These are phyloP conservation scores for Balansia obtecta DNA, from an alignment of 2,329 filamentous ascomycete genomes.

Conservation along the genomic window DNA sequence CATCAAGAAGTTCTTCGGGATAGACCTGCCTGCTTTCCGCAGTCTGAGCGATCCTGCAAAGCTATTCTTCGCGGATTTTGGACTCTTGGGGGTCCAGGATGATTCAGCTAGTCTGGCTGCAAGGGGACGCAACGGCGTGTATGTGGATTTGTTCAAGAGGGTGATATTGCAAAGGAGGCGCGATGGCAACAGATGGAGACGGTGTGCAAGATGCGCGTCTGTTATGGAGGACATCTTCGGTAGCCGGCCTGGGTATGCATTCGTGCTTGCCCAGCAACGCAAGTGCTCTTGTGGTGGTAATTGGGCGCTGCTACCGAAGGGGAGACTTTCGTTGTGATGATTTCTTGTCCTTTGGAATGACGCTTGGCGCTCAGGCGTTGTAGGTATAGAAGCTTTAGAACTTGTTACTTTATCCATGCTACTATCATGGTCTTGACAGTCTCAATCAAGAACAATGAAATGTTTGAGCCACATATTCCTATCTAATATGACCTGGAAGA, in stretches of 20 bases:
- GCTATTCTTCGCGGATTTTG: conserved; percentile 62
- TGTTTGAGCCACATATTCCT: too few relatives aligned
- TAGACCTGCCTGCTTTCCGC: conserved; percentile 45
- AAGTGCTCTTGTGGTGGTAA: conserved; percentile 42
- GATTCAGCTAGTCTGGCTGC: conserved; percentile 35
- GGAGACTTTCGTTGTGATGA: conserved; percentile 13
- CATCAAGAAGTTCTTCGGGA: conserved; percentile 52
- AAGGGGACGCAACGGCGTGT: conserved; percentile 23
- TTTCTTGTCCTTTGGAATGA: not conserved
- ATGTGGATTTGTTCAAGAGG: conserved; percentile 47
- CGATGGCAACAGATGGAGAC: conserved; percentile 19
- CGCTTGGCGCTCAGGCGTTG: not conserved
- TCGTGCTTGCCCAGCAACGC: conserved; percentile 41
- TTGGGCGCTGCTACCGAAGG: conserved; percentile 33
- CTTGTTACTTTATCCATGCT: not conserved
- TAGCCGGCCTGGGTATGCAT: conserved; percentile 36
- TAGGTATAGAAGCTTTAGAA: not conserved
- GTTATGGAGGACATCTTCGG: conserved; percentile 50
- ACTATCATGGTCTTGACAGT: too few relatives aligned
- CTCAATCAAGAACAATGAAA: too few relatives aligned
- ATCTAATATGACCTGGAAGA: too few relatives aligned
- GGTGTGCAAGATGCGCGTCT: conserved; percentile 44
- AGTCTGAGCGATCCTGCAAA: conserved; percentile 49
- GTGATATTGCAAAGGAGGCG: conserved; percentile 31
- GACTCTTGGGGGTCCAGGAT: conserved; percentile 53